Conservation (phyloP, 2,329 filamentous ascomycete species). For the Zymoseptoria tritici region DNA sequence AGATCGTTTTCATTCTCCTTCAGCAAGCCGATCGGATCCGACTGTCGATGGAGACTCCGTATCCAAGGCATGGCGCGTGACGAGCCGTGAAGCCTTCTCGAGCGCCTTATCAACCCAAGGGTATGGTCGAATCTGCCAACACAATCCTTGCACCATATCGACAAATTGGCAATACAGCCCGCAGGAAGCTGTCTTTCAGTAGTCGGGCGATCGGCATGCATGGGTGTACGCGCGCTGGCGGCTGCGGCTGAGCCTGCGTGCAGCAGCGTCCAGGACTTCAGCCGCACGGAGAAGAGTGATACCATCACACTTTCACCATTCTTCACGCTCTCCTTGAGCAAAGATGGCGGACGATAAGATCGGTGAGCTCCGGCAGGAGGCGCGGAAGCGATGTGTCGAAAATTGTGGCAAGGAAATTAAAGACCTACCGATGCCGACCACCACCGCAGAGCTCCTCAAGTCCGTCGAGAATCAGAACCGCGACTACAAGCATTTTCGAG, state of each 20-base stretch:
- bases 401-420: slow-evolving; percentile 2
- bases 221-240: not conserved
- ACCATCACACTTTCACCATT: not conserved
- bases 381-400: slow-evolving; percentile 3
- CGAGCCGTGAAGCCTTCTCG: too few species aligned
- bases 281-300: not conserved
- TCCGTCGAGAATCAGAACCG: slow-evolving; percentile 4
- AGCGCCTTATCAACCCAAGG: too few species aligned
- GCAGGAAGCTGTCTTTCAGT: too few species aligned
- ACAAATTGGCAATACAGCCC: too few species aligned
- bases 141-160: too few species aligned
- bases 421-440: slow-evolving; percentile 4
- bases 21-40: too few species aligned
- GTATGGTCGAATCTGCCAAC: too few species aligned
- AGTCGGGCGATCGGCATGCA: not conserved
- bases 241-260: not conserved
- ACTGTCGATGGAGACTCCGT: too few species aligned
- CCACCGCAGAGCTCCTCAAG: slow-evolving; percentile 5
- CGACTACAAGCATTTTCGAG: slow-evolving; percentile 4
- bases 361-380: slow-evolving; percentile 3
- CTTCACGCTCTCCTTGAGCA: not conserved
- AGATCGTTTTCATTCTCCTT: too few species aligned
- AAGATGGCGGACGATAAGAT: not conserved
- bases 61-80: too few species aligned
- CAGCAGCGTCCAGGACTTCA: not conserved